A percentile compares a stretch with the other conserved stretches of the same genome.
These are phyloP conservation scores for Juglanconis juglandina DNA, from an alignment of 2,329 filamentous ascomycete genomes.

Conservation along the genomic window DNA sequence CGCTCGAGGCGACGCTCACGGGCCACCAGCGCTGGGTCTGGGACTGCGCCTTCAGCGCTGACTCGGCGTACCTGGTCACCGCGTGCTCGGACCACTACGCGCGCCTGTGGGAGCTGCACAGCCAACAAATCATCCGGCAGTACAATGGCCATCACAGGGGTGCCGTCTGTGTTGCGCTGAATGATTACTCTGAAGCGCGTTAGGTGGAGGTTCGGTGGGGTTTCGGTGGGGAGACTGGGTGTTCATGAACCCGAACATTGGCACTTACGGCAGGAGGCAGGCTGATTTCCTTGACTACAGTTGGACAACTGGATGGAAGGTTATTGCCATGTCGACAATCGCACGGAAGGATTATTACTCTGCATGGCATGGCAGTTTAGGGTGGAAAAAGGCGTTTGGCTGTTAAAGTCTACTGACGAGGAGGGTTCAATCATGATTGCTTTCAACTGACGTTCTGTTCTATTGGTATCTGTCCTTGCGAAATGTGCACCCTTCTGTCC, in stretches of 20 bases:
- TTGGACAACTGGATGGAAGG: not conserved
- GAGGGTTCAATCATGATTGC: not conserved
- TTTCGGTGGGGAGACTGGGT: not conserved
- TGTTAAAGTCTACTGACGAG: not conserved
- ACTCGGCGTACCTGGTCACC: constrained; percentile 88
- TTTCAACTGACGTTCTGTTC: not conserved
- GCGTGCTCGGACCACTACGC: constrained; percentile 94
- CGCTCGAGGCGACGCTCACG: constrained; percentile 80
- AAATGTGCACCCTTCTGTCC: not conserved
- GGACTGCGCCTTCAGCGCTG: constrained; percentile 94
- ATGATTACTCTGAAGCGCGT: constrained; percentile 70
- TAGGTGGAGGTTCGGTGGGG: constrained; percentile 20
- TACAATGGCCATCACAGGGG: constrained; percentile 94
- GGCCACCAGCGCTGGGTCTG: constrained; percentile 96
- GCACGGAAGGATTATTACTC: not conserved
- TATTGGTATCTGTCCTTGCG: not conserved
- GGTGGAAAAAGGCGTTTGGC: not conserved
- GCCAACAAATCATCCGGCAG: constrained; percentile 86
- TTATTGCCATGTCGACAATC: not conserved
- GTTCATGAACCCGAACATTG: not conserved
- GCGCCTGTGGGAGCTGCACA: constrained; percentile 81
- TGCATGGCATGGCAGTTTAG: not conserved
- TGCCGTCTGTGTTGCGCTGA: constrained; percentile 87
- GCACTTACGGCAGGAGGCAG: not conserved
- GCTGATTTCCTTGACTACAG: not conserved